Evolutionary conservation across 371 early-diverging fungal species (phyloP).

Genomic region (Mucor circinelloides): DNA sequence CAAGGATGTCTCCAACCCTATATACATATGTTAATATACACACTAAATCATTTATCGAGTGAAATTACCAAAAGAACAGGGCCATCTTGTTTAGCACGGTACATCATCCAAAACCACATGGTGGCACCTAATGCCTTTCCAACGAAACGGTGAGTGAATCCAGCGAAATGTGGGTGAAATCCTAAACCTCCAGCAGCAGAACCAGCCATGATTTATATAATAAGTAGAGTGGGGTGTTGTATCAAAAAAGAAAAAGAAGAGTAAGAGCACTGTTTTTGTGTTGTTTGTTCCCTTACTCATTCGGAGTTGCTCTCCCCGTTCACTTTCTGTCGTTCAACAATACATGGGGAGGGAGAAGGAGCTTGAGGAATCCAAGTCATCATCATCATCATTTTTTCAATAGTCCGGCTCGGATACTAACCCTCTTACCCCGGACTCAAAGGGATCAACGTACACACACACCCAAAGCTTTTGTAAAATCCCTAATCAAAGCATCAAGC

Average conservation of each 20-base stretch:
- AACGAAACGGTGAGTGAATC: slow-evolving; percentile 51
- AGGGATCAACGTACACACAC: not conserved
- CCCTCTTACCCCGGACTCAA: not conserved
- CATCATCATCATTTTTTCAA: not conserved
- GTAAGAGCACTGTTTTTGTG: not conserved
- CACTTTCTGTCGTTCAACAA: not conserved
- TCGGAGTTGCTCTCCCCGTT: not conserved
- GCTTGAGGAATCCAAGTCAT: not conserved
- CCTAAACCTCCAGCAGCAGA: slow-evolving; percentile 48
- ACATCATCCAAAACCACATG: slow-evolving; percentile 91
- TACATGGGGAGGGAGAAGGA: not conserved
- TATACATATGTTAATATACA: not conserved
- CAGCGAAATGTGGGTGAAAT: slow-evolving; percentile 54
- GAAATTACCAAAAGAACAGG: slow-evolving; percentile 67
- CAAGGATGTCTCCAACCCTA: slow-evolving; percentile 76
- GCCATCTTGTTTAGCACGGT: slow-evolving; percentile 82
- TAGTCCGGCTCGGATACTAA: not conserved
- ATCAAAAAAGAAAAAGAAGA: not conserved
- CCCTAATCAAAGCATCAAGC: slow-evolving; percentile 1
- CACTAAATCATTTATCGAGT: not conserved
- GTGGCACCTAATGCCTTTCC: slow-evolving; percentile 67
- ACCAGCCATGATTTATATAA: slow-evolving; percentile 38
- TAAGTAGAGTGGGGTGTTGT: slow-evolving; percentile 7
- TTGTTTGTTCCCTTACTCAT: not conserved
- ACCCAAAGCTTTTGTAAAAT: not conserved